These are phyloP conservation scores for Strobilomyces dryophilus DNA, from an alignment of 768 basidiomycete species.

Conservation along the genomic window DNA sequence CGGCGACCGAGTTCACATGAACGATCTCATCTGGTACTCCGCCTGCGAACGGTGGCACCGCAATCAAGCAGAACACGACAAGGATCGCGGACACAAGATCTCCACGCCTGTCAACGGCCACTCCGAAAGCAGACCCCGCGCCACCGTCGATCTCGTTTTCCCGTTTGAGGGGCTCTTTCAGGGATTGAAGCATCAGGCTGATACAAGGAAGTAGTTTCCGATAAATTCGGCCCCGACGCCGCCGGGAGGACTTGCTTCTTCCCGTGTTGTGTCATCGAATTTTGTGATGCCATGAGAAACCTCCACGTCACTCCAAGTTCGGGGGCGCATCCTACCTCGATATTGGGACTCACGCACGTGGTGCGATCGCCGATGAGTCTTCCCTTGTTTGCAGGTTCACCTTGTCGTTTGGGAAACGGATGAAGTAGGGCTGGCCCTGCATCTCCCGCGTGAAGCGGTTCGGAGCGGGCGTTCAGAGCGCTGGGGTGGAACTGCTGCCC, in stretches of 20 bases:
- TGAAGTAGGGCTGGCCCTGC: constrained; percentile 50
- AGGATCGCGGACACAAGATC: constrained; percentile 10
- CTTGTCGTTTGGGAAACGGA: constrained; percentile 75
- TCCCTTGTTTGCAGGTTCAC: constrained; percentile 46
- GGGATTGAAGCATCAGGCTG: constrained; percentile 29
- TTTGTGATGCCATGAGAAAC: constrained; percentile 21
- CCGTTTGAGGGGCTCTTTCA: constrained; percentile 59
- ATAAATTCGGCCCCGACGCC: constrained; percentile 40
- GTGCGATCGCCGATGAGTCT: constrained; percentile 4
- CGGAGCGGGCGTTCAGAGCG: constrained; percentile 70
- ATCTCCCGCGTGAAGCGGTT: constrained; percentile 64
- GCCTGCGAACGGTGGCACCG: constrained; percentile 25
- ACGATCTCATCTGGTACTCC: constrained; percentile 18
- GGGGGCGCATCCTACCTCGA: constrained; percentile 51
- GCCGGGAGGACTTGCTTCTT: constrained; percentile 32
- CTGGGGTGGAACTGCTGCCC: too few relatives aligned
- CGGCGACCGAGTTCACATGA: constrained; percentile 29
- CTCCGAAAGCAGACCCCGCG: constrained; percentile 14
- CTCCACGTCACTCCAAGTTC: constrained; percentile 65
- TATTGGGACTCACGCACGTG: neutral
- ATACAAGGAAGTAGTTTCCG: constrained; percentile 31
- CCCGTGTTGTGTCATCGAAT: constrained; percentile 23
- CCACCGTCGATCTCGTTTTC: constrained; percentile 36
- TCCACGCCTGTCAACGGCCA: constrained; percentile 11
- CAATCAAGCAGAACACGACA: constrained; percentile 5